These are phyloP conservation scores for Nothophaeocryptopus gaeumannii DNA, from an alignment of 2,329 filamentous ascomycete genomes.

Conservation along the genomic window DNA sequence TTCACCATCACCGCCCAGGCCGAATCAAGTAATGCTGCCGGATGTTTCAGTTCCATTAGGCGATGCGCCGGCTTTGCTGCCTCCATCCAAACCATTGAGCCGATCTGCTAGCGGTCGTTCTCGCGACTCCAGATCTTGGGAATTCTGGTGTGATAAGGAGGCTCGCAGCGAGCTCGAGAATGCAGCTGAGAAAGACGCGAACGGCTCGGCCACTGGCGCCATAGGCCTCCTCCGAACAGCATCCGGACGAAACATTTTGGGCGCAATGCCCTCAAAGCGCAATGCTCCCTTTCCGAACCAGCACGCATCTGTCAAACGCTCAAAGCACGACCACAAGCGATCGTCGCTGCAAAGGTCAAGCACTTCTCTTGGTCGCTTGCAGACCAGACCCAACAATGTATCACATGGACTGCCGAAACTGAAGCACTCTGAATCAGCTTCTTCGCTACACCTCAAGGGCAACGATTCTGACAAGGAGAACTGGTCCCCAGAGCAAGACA, in stretches of 20 bases:
- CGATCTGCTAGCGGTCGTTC: conserved; percentile 66
- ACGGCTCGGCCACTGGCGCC: conserved; percentile 74
- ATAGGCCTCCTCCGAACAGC: conserved; percentile 77
- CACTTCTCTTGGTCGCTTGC: conserved; percentile 34
- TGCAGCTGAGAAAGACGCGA: conserved; percentile 77
- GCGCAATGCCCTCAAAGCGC: conserved; percentile 61
- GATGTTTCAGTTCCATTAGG: conserved; percentile 41
- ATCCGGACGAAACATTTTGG: conserved; percentile 54
- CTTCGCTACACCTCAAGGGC: conserved; percentile 50
- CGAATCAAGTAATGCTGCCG: conserved; percentile 32
- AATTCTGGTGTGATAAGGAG: conserved; percentile 82
- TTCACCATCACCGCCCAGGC: conserved; percentile 64
- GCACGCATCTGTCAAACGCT: conserved; percentile 29
- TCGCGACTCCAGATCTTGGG: conserved; percentile 84
- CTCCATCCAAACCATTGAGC: conserved; percentile 27
- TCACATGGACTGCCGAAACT: conserved; percentile 18
- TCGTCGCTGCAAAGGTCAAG: conserved; percentile 31
- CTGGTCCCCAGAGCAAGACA: conserved; percentile 59
- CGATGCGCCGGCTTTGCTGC: background rate
- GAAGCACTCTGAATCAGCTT: conserved; percentile 31
- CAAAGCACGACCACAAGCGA: conserved; percentile 49
- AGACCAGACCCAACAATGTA: conserved; percentile 13
- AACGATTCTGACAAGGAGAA: conserved; percentile 95
- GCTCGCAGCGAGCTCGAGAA: conserved; percentile 72
- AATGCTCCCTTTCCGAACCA: conserved; percentile 48